Percentiles rank a stretch among this genome's conserved stretches.
Conservation (phyloP, 2,329 filamentous ascomycete species). For the Zalaria sp. region DNA sequence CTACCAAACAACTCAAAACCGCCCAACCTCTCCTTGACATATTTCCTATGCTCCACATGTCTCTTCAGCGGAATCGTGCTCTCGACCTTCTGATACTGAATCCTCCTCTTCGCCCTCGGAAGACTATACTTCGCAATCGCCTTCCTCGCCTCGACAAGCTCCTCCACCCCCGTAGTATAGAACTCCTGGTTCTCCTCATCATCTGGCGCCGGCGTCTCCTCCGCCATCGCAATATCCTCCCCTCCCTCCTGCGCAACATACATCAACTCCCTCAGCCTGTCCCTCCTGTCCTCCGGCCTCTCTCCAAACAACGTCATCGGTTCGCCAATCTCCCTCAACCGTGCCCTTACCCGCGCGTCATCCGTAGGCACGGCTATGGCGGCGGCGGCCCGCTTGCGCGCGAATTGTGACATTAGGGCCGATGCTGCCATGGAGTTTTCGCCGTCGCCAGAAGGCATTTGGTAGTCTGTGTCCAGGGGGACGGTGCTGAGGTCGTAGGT, state of each 20-base stretch:
- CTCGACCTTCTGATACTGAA: conserved; percentile 67
- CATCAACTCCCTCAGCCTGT: conserved; percentile 70
- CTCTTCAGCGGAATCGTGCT: conserved; percentile 72
- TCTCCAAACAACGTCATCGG: conserved; percentile 93
- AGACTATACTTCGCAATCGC: conserved; percentile 74
- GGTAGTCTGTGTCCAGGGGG: conserved; percentile 65
- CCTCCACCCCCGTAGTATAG: conserved; percentile 69
- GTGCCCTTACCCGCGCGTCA: conserved; percentile 69
- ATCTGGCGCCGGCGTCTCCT: conserved; percentile 44
- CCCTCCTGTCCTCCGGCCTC: conserved; percentile 69
- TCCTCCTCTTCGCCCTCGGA: conserved; percentile 62
- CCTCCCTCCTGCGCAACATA: conserved; percentile 50
- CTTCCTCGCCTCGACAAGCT: conserved; percentile 61
- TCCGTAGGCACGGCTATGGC: conserved; percentile 88
- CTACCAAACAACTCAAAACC: conserved; percentile 85
- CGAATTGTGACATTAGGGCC: conserved; percentile 74
- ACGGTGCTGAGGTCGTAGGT: conserved; percentile 8
- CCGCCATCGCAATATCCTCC: conserved; percentile 39
- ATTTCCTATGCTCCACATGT: conserved; percentile 84
- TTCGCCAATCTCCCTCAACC: conserved; percentile 75
- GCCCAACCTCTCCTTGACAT: conserved; percentile 67
- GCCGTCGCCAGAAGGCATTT: conserved; percentile 52
- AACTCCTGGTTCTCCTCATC: conserved; percentile 83
- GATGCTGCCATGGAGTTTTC: conserved; percentile 70
- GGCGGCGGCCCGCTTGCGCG: conserved; percentile 77